Evolutionary conservation across 1,284 basidiomycete species (phyloP).

Genomic region (Chalciporus sp.): DNA sequence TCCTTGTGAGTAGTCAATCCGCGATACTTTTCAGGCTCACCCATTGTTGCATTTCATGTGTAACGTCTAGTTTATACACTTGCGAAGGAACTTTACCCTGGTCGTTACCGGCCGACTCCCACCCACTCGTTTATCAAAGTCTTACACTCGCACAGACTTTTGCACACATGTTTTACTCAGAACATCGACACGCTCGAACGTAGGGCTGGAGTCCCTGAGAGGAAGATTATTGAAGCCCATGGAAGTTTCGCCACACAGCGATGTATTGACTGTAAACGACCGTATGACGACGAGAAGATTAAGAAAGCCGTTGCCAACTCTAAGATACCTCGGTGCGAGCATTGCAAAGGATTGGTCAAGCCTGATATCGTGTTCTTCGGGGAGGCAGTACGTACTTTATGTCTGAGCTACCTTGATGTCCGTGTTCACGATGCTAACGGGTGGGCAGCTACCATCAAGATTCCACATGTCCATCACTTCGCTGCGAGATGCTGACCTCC

Average conservation of each 20-base stretch:
- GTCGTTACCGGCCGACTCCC: slow-evolving; percentile 82
- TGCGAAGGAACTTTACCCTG: slow-evolving; percentile 90
- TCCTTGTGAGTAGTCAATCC: slow-evolving; percentile 55
- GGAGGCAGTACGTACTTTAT: slow-evolving; percentile 57
- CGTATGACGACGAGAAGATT: slow-evolving; percentile 72
- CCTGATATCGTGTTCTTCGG: slow-evolving; percentile 97
- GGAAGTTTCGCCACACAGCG: slow-evolving; percentile 85
- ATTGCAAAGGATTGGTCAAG: slow-evolving; percentile 78
- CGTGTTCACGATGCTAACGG: slow-evolving; percentile 4
- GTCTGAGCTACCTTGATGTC: neutral
- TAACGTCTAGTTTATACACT: slow-evolving; percentile 78
- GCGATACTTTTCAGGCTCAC: neutral
- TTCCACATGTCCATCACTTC: slow-evolving; percentile 54
- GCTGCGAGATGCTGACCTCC: slow-evolving; percentile 73
- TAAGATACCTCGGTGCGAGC: slow-evolving; percentile 64
- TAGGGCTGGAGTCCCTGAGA: slow-evolving; percentile 74
- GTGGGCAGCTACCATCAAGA: slow-evolving; percentile 53
- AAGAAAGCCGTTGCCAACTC: slow-evolving; percentile 52
- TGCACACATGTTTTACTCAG: slow-evolving; percentile 84
- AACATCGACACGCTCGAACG: slow-evolving; percentile 95
- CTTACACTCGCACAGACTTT: slow-evolving; percentile 62
- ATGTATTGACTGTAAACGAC: slow-evolving; percentile 71
- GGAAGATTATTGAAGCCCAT: slow-evolving; percentile 90
- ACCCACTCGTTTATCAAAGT: slow-evolving; percentile 91
- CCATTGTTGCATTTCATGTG: neutral